phyloP scores from a whole-genome alignment of 2,329 filamentous ascomycete species.

The Aspergillus aculeatinus region DNA sequence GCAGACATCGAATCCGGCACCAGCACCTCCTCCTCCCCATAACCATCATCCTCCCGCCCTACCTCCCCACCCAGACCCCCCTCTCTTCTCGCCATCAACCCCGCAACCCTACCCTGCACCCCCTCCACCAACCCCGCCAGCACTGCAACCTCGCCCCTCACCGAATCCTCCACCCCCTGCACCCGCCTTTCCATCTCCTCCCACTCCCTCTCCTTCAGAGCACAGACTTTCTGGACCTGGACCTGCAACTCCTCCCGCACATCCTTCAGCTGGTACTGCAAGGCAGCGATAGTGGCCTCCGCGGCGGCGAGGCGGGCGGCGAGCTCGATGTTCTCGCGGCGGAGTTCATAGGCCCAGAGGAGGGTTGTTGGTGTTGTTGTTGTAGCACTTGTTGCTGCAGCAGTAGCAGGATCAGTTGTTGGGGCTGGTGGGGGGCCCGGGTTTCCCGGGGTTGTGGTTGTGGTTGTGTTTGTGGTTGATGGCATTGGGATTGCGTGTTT shows the following conservation, averaged over 20 bases:
- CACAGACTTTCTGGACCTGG: not conserved
- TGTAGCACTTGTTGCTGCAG: too few species aligned
- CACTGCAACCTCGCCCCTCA: not conserved
- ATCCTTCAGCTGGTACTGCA: conserved; percentile 1
- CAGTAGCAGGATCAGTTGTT: not conserved
- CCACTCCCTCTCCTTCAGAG: not conserved
- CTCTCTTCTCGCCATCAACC: not conserved
- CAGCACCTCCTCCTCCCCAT: conserved; percentile 6
- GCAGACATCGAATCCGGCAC: conserved; percentile 20
- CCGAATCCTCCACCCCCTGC: not conserved
- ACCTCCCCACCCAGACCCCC: not conserved
- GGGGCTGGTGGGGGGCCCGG: too few species aligned
- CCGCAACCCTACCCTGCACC: not conserved
- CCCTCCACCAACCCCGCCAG: not conserved
- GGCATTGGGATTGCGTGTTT: too few species aligned
- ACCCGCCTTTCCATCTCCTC: not conserved
- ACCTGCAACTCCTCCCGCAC: rapidly evolving
- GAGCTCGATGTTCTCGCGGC: conserved; percentile 36
- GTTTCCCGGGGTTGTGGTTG: too few species aligned
- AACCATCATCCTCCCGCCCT: too few species aligned
- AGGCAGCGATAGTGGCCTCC: conserved; percentile 1
- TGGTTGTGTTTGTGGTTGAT: too few species aligned
- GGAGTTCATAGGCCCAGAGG: conserved; percentile 43
- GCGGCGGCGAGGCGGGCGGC: conserved; percentile 18
- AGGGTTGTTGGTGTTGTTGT: conserved; percentile 12